Evolutionary conservation across 2,329 filamentous ascomycete species (phyloP), one percentile per base, ranked within the genome.

Genomic region (Pseudocercospora crystallina): DNA sequence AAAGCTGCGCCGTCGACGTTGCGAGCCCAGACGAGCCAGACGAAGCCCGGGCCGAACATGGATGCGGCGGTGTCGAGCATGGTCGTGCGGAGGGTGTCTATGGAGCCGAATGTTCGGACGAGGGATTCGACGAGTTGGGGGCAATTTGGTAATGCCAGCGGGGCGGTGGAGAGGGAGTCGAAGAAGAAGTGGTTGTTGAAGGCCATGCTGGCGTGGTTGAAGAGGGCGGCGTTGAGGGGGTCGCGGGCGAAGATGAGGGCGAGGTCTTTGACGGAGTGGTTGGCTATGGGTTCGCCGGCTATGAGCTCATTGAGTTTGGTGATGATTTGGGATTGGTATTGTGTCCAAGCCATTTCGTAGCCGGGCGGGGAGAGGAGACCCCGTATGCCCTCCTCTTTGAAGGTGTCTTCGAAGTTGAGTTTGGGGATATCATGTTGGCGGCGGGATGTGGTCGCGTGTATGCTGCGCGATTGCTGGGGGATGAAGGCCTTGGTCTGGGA

Each of bases 11-110:
- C 71, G n/a, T 57, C 54, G 12, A 53, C 49, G 31, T 63, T 53
- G n/a, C 58, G 50, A 13, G 58, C 58, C 61, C 64, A 68, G 64
- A 96, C 88, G 55, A 99, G 85, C 94, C 94, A 99, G 68, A 97
- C 87, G 74, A 95, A 97, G 59, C 94, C 94, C 0, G 92, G 91
- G 47, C 92, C 94, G 75, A 99, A 97, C 90, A 97, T 96, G 74
- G 84, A 81, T 60, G 83, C 79, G 51, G 92, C 92, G 35, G 87
- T 95, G 58, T 85, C 77, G 65, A 94, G 72, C 72, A 99, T 84
- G 69, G 94, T 88, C 62, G 80, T 79, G 67, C 84, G 84, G 52
- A 99, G 83, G 29, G 87, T 91, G 59, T 95, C 87, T 62, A 95
- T 76, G 63, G 86, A 90, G 67, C 87, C 86, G 76, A 96, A 97